phyloP scores from a whole-genome alignment of 257 asterid genomes.

The Striga asiatica region DNA sequence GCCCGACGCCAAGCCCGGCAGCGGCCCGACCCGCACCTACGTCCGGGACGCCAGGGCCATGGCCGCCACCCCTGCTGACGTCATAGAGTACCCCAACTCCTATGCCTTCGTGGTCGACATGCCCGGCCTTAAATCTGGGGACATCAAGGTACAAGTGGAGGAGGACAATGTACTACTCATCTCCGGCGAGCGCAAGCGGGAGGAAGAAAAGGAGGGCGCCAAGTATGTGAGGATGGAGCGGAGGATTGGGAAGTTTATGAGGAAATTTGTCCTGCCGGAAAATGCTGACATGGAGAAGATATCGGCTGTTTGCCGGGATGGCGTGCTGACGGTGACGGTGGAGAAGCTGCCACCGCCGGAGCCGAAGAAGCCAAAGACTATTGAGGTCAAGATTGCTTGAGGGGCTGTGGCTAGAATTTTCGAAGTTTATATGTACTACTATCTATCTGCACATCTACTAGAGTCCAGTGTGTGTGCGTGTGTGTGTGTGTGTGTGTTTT shows the following conservation, averaged over 20 bases:
- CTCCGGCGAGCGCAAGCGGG: conserved; percentile 35
- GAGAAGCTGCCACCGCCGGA: conserved; percentile 40
- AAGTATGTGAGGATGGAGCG: conserved; percentile 39
- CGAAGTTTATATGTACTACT: not conserved
- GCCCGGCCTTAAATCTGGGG: conserved; percentile 36
- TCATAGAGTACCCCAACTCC: conserved; percentile 24
- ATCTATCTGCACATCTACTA: not conserved
- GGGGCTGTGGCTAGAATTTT: not conserved
- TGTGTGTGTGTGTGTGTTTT: no score
- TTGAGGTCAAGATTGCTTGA: conserved; percentile 26
- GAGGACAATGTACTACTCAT: conserved; percentile 27
- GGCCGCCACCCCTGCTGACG: conserved; percentile 42
- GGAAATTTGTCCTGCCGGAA: conserved; percentile 40
- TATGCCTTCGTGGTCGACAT: conserved; percentile 34
- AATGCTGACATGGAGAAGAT: conserved; percentile 26
- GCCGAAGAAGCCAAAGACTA: conserved; percentile 35
- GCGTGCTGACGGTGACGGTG: conserved; percentile 36
- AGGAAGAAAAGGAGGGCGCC: conserved; percentile 28
- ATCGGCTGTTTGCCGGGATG: conserved; percentile 34
- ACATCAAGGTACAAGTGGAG: conserved; percentile 33
- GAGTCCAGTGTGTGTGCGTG: no score
- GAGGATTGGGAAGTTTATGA: conserved; percentile 32
- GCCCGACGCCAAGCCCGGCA: not conserved
- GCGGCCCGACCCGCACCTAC: conserved; percentile 19
- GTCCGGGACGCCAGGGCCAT: conserved; percentile 40